phyloP scores from a whole-genome alignment of 1,139 yeast genomes.

The Pichia sp. region DNA sequence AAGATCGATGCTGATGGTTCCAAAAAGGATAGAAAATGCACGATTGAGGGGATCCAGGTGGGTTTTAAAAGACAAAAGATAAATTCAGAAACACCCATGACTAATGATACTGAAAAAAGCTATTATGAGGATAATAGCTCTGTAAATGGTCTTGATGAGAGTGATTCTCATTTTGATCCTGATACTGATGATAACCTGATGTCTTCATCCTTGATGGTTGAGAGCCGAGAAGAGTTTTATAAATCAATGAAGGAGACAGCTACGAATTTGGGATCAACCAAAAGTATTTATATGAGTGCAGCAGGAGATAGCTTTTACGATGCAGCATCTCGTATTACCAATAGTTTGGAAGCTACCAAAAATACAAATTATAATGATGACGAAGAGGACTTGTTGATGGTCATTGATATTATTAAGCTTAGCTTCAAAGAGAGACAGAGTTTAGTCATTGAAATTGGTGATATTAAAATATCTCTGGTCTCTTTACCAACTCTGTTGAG shows the following conservation, averaged over 20 bases:
- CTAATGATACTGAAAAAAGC: constrained; percentile 2
- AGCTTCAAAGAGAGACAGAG: not conserved
- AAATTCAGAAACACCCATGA: too few species aligned
- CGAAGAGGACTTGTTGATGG: not conserved
- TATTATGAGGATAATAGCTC: constrained; percentile 6
- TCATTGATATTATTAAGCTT: constrained; percentile 1
- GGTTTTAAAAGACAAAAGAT: not conserved
- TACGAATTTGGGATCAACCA: constrained; percentile 49
- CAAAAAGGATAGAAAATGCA: constrained; percentile 40
- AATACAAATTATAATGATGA: not conserved
- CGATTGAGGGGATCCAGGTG: constrained; percentile 27
- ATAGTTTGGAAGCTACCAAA: not conserved
- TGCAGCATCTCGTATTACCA: not conserved
- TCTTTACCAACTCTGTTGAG: constrained; percentile 27
- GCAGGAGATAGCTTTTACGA: constrained; percentile 29
- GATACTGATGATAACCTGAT: constrained; percentile 27
- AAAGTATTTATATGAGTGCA: constrained; percentile 79
- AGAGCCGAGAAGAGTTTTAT: constrained; percentile 29
- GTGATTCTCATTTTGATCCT: constrained; percentile 6
- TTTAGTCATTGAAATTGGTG: constrained; percentile 32
- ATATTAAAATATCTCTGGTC: constrained; percentile 35
- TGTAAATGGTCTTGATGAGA: constrained; percentile 15
- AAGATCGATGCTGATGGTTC: constrained; percentile 33
- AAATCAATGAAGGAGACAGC: constrained; percentile 50
- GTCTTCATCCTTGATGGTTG: constrained; percentile 29